phyloP scores from a whole-genome alignment of 2,329 filamentous ascomycete genomes.

The Calonectria pauciramosa region DNA sequence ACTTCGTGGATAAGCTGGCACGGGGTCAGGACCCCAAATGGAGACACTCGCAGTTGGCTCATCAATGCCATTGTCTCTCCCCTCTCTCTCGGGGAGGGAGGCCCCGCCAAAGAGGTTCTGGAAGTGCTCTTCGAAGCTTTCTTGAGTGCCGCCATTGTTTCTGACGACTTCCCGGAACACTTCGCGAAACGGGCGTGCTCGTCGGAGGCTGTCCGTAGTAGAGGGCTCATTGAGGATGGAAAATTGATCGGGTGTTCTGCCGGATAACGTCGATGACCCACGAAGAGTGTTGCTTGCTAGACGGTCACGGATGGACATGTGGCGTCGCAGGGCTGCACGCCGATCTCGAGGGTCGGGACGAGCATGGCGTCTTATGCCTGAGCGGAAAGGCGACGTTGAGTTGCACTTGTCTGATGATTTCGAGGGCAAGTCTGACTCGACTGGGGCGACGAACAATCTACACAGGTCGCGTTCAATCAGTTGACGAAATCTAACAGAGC shows the following conservation, averaged over 20 bases:
- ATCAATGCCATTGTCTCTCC: constrained; percentile 24
- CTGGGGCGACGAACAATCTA: constrained; percentile 62
- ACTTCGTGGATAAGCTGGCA: constrained; percentile 34
- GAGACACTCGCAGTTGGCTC: constrained; percentile 34
- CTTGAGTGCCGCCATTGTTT: constrained; percentile 41
- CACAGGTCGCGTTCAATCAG: constrained; percentile 33
- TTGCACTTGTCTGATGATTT: constrained; percentile 51
- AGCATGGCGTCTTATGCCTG: constrained; percentile 56
- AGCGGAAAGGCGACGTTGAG: constrained; percentile 51
- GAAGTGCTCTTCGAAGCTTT: constrained; percentile 47
- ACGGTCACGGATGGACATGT: constrained; percentile 44
- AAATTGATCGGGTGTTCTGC: constrained; percentile 19
- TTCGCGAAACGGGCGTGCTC: constrained; percentile 41
- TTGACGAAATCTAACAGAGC: constrained; percentile 18
- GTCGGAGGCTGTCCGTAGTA: constrained; percentile 7
- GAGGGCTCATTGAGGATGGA: background rate
- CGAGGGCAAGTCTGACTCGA: constrained; percentile 58
- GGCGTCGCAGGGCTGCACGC: constrained; percentile 47
- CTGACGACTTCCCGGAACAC: constrained; percentile 45
- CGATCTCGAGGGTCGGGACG: constrained; percentile 51
- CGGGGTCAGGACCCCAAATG: constrained; percentile 44
- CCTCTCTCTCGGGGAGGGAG: constrained; percentile 31
- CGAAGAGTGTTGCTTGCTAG: constrained; percentile 28
- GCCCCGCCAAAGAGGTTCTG: constrained; percentile 40
- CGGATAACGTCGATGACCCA: constrained; percentile 11